Percentiles rank a stretch among this genome's conserved stretches.
These are phyloP conservation scores for Mycena vitilis DNA, from an alignment of 768 basidiomycete genomes.

Conservation along the genomic window DNA sequence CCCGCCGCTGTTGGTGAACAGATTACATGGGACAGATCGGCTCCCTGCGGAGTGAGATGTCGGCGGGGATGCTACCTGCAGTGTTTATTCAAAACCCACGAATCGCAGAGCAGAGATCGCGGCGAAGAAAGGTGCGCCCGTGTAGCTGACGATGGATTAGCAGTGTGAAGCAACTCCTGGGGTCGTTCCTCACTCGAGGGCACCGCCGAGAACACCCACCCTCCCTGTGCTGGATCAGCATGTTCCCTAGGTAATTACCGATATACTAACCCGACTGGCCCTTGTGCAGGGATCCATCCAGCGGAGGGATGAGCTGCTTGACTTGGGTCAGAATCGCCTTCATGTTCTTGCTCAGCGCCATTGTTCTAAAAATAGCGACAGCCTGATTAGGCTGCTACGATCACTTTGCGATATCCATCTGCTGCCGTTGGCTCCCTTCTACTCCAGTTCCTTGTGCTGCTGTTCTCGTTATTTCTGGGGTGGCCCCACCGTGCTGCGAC, in stretches of 20 bases:
- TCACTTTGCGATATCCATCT: neutral
- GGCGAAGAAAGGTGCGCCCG: constrained; percentile 97
- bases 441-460: neutral
- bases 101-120: constrained; percentile 91
- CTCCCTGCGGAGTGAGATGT: constrained; percentile 65
- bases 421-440: neutral
- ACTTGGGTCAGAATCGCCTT: constrained; percentile 75
- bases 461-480: constrained; percentile 1
- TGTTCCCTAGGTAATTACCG: neutral
- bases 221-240: constrained; percentile 63
- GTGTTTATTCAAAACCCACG: constrained; percentile 54
- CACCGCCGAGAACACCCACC: constrained; percentile 94
- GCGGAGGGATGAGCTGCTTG: constrained; percentile 88
- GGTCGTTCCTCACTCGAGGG: constrained; percentile 79
- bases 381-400: neutral
- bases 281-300: constrained; percentile 91
- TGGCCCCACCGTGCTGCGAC: constrained; percentile 4
- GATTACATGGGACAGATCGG: constrained; percentile 96
- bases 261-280: constrained; percentile 85
- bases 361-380: constrained; percentile 18
- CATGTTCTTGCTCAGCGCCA: constrained; percentile 44
- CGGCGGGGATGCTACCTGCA: neutral
- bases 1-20: constrained; percentile 93
- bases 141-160: constrained; percentile 69
- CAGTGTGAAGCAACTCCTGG: constrained; percentile 3